Evolutionary conservation across 805 yeast species (phyloP).

Genomic region (Yarrowia sp.): DNA sequence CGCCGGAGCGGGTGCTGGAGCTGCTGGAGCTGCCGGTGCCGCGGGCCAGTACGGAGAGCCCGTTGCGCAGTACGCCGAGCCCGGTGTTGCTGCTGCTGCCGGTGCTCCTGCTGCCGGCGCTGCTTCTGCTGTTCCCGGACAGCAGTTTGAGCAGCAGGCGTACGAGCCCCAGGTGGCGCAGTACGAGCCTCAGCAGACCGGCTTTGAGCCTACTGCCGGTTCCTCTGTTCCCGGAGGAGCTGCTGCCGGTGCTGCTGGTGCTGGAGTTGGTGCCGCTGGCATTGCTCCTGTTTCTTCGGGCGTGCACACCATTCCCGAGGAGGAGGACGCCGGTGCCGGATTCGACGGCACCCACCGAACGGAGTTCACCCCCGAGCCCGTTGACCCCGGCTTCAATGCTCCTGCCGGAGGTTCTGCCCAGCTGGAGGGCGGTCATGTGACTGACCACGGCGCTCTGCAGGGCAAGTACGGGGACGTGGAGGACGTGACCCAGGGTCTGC

Average conservation of each 20-base stretch:
- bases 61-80: neutral
- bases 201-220: conserved; percentile 11
- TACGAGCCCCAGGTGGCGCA: neutral
- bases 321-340: conserved; percentile 18
- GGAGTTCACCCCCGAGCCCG: conserved; percentile 10
- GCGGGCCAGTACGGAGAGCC: conserved; percentile 12
- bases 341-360: conserved; percentile 21
- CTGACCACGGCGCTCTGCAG: conserved; percentile 17
- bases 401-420: conserved; percentile 16
- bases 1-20: conserved; percentile 25
- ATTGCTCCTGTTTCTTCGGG: conserved; percentile 7
- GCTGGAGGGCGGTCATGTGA: neutral
- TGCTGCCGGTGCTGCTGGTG: neutral
- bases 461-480: conserved; percentile 18
- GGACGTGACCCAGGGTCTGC: neutral
- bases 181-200: conserved; percentile 3
- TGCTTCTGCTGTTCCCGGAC: neutral
- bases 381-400: conserved; percentile 19
- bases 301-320: conserved; percentile 18
- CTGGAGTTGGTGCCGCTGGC: neutral
- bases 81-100: neutral
- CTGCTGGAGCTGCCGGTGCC: conserved; percentile 13
- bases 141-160: no score
- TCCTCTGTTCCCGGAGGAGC: conserved; percentile 26
- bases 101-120: neutral